Evolutionary conservation across 176 grass and related monocot genomes (phyloP).

Genomic region (Chloris gayana): DNA sequence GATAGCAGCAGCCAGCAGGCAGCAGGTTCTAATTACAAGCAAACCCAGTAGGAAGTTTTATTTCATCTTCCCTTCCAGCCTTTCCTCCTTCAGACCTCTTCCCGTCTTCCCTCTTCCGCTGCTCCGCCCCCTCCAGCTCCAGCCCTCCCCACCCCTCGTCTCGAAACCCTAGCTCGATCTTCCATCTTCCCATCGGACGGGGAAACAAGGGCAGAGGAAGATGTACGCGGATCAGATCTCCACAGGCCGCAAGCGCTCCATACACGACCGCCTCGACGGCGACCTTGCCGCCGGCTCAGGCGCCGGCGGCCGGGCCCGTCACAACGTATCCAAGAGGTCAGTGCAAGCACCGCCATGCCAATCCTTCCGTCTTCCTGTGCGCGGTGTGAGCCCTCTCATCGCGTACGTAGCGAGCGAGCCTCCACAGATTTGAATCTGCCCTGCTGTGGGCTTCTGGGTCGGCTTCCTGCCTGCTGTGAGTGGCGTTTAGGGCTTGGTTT

Average conservation of each 20-base stretch:
- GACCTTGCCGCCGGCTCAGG: conserved; percentile 34
- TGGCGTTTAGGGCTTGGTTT: background rate
- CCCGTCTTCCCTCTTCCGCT: background rate
- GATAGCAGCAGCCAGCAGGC: too few species aligned
- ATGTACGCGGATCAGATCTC: conserved; percentile 68
- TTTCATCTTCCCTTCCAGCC: background rate
- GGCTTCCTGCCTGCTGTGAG: background rate
- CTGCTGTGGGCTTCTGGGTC: background rate
- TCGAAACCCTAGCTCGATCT: conserved; percentile 57
- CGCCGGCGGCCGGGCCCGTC: conserved; percentile 35
- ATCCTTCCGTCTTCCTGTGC: background rate
- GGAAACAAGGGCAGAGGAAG: background rate
- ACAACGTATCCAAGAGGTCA: conserved; percentile 53
- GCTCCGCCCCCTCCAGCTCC: background rate
- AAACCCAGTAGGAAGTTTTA: too few species aligned
- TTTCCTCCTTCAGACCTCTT: background rate
- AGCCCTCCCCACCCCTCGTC: background rate
- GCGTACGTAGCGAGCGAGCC: background rate
- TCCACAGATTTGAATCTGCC: conserved; percentile 35
- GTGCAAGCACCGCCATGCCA: background rate
- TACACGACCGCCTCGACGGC: conserved; percentile 57
- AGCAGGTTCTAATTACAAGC: too few species aligned
- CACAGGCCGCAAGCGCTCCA: conserved; percentile 55
- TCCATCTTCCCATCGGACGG: background rate
- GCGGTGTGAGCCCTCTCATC: background rate